Conservation (phyloP, 2,329 filamentous ascomycete genomes). For the Mycosphaerella sp. region DNA sequence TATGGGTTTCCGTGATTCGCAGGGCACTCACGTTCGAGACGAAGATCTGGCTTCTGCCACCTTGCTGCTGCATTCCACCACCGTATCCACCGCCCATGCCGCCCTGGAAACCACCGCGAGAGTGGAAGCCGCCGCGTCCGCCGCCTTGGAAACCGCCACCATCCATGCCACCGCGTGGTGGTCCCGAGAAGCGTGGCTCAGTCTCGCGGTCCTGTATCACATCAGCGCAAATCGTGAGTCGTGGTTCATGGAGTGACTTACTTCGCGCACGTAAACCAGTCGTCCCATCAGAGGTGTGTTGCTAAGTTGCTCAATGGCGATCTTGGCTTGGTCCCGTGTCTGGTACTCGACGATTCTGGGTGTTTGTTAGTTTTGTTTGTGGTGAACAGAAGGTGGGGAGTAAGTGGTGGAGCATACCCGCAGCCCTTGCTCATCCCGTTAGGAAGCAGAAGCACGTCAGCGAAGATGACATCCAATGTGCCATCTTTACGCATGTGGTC, state of each 20-base stretch:
- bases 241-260: conserved; percentile 39
- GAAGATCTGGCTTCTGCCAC: conserved; percentile 83
- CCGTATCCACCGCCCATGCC: conserved; percentile 40
- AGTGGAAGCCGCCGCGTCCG: conserved; percentile 38
- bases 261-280: conserved; percentile 97
- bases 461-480: conserved; percentile 80
- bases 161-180: conserved; percentile 50
- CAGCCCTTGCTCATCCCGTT: conserved; percentile 99
- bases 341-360: conserved; percentile 99
- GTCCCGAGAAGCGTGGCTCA: conserved; percentile 71
- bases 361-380: background rate
- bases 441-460: conserved; percentile 97
- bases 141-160: conserved; percentile 55
- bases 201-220: conserved; percentile 79
- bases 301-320: conserved; percentile 93
- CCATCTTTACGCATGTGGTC: conserved; percentile 99
- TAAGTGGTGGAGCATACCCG: conserved; percentile 64
- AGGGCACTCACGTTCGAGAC: conserved; percentile 70
- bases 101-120: conserved; percentile 42
- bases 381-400: background rate
- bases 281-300: conserved; percentile 99
- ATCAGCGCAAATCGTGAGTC: conserved; percentile 10
- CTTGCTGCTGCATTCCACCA: conserved; percentile 47
- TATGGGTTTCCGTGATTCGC: background rate
- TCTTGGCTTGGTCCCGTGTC: conserved; percentile 97